Evolutionary conservation across 352 stramenopile genomes (phyloP).

Genomic region (Phytophthora colocasiae): DNA sequence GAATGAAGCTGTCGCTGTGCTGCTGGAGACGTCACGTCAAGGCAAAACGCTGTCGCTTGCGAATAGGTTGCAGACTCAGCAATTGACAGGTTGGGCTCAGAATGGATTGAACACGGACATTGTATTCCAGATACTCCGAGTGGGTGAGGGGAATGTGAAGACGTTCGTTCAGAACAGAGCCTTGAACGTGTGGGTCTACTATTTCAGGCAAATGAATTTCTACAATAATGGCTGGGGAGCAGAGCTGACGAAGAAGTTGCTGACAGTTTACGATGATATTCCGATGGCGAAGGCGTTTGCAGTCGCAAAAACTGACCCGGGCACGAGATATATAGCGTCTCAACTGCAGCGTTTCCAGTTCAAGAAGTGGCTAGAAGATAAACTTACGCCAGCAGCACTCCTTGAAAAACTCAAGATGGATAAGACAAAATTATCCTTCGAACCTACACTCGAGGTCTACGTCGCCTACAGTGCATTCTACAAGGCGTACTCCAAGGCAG

Average conservation of each 20-base stretch:
- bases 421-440: neutral
- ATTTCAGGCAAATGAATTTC: neutral
- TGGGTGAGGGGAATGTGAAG: slow-evolving; percentile 1
- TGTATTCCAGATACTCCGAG: slow-evolving; percentile 3
- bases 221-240: neutral
- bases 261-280: slow-evolving; percentile 11
- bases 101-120: slow-evolving; percentile 4
- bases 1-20: neutral
- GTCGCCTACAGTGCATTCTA: slow-evolving; percentile 7
- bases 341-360: slow-evolving; percentile 5
- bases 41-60: neutral
- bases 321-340: neutral
- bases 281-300: slow-evolving; percentile 9
- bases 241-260: neutral
- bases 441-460: neutral
- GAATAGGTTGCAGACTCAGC: slow-evolving; percentile 5
- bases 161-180: slow-evolving; percentile 5
- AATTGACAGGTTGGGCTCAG: slow-evolving; percentile 1
- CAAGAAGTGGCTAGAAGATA: slow-evolving; percentile 2
- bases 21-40: neutral
- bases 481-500: neutral
- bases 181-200: slow-evolving; percentile 15
- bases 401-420: slow-evolving; percentile 1
- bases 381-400: neutral
- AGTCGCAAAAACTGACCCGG: neutral